phyloP scores from a whole-genome alignment of 2,329 filamentous ascomycete species.

The Claviceps pusilla region DNA sequence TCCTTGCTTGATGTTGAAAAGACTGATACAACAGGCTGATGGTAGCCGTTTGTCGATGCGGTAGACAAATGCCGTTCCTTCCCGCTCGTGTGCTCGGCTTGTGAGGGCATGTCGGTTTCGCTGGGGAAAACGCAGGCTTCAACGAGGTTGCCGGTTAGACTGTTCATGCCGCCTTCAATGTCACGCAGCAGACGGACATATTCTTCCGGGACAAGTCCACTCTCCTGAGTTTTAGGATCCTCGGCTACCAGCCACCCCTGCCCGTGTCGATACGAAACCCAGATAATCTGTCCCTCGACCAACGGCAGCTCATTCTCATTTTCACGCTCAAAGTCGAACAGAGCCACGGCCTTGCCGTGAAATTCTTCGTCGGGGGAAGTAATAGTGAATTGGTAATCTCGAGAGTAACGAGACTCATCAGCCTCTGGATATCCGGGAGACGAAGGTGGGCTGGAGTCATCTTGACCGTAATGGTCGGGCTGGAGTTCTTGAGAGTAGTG shows the following conservation, averaged over 20 bases:
- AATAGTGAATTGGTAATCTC: constrained; percentile 89
- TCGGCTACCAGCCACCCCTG: constrained; percentile 96
- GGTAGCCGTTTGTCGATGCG: constrained; percentile 44
- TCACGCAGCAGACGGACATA: constrained; percentile 86
- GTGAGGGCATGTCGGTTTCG: constrained; percentile 45
- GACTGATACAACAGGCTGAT: constrained; percentile 51
- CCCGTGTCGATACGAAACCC: constrained; percentile 89
- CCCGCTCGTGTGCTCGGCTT: constrained; percentile 35
- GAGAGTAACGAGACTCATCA: constrained; percentile 68
- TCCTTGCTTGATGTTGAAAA: constrained; percentile 59
- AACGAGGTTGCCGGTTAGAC: constrained; percentile 45
- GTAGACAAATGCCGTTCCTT: constrained; percentile 32
- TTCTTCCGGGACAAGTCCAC: constrained; percentile 87
- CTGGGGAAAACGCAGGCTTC: constrained; percentile 38
- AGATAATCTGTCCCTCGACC: constrained; percentile 87
- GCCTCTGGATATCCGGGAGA: constrained; percentile 43
- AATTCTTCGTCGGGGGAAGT: constrained; percentile 94
- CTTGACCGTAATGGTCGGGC: constrained; percentile 38
- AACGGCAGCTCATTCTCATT: constrained; percentile 93
- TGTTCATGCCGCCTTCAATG: constrained; percentile 78
- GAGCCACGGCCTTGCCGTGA: constrained; percentile 86
- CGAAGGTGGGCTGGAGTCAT: constrained; percentile 37
- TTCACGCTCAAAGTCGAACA: constrained; percentile 89
- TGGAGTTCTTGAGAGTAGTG: constrained; percentile 29
- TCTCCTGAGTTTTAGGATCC: constrained; percentile 87